A percentile compares a stretch with the other conserved stretches of the same genome.
These are phyloP conservation scores for Sarcocystis neurona DNA, from an alignment of 169 alveolate species.

Conservation along the genomic window DNA sequence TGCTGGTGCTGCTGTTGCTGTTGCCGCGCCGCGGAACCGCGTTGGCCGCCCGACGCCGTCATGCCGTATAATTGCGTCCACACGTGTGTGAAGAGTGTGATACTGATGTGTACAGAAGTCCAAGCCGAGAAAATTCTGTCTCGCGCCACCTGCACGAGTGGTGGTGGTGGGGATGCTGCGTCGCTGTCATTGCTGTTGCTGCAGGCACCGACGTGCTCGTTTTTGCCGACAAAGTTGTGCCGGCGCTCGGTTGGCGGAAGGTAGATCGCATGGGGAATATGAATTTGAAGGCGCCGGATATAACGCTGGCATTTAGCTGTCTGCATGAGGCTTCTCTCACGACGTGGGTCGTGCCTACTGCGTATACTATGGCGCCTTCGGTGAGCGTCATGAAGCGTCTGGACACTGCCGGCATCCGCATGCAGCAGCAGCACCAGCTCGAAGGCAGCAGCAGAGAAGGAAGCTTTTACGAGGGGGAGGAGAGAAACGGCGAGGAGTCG, in stretches of 20 bases:
- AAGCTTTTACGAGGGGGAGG: too few species aligned
- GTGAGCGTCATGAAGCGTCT: constrained; percentile 7
- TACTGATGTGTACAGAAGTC: too few species aligned
- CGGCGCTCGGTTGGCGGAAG: constrained; percentile 69
- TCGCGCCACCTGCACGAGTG: too few species aligned
- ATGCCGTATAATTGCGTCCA: too few species aligned
- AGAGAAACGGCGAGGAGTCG: background rate
- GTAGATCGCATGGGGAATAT: constrained; percentile 36
- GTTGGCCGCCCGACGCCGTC: too few species aligned
- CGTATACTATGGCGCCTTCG: background rate
- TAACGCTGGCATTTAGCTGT: constrained; percentile 25
- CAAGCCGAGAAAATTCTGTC: too few species aligned
- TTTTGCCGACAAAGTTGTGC: constrained; percentile 76
- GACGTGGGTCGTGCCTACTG: constrained; percentile 40
- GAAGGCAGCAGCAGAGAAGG: background rate
- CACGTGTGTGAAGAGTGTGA: too few species aligned
- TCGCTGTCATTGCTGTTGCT: background rate
- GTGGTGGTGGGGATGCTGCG: too few species aligned
- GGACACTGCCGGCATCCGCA: background rate
- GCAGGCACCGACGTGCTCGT: constrained; percentile 76
- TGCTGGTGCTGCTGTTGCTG: too few species aligned
- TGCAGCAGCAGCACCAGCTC: background rate
- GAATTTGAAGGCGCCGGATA: constrained; percentile 40
- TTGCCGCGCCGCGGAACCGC: too few species aligned
- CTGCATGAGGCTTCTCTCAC: constrained; percentile 42